phyloP scores from a whole-genome alignment of 2,329 filamentous ascomycete genomes.

The Calycina marina region DNA sequence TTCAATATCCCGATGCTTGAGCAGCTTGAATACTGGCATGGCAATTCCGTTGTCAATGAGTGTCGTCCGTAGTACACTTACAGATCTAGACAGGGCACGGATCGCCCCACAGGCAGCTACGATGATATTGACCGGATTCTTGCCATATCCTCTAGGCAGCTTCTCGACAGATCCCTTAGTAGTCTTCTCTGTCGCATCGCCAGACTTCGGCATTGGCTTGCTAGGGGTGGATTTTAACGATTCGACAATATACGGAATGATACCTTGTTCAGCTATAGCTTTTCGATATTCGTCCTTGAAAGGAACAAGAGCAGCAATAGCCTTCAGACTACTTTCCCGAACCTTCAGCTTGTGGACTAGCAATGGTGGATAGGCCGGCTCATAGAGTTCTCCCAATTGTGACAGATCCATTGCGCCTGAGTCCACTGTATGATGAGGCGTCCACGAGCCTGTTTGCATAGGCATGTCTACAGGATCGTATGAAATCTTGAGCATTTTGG shows the following conservation, averaged over 20 bases:
- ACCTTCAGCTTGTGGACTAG: constrained; percentile 59
- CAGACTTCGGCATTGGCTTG: constrained; percentile 28
- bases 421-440: constrained; percentile 19
- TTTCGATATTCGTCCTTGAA: constrained; percentile 78
- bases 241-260: constrained; percentile 68
- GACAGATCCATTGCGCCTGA: constrained; percentile 8
- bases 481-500: constrained; percentile 48
- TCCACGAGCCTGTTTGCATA: constrained; percentile 39
- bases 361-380: constrained; percentile 42
- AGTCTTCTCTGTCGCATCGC: constrained; percentile 25
- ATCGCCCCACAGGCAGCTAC: constrained; percentile 75
- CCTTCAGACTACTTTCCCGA: constrained; percentile 62
- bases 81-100: constrained; percentile 69
- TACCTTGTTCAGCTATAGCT: constrained; percentile 66
- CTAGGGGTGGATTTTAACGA: constrained; percentile 53
- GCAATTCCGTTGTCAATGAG: constrained; percentile 77
- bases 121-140: constrained; percentile 63
- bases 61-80: constrained; percentile 70
- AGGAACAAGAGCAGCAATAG: constrained; percentile 66
- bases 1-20: constrained; percentile 48
- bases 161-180: constrained; percentile 9
- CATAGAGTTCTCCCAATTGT: constrained; percentile 38
- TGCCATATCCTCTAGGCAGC: constrained; percentile 38
- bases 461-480: constrained; percentile 42
- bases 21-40: constrained; percentile 58